Percentiles rank a stretch among this genome's conserved stretches.
phyloP scores from a whole-genome alignment of 2,329 filamentous ascomycete species.

The Xylaria digitata region DNA sequence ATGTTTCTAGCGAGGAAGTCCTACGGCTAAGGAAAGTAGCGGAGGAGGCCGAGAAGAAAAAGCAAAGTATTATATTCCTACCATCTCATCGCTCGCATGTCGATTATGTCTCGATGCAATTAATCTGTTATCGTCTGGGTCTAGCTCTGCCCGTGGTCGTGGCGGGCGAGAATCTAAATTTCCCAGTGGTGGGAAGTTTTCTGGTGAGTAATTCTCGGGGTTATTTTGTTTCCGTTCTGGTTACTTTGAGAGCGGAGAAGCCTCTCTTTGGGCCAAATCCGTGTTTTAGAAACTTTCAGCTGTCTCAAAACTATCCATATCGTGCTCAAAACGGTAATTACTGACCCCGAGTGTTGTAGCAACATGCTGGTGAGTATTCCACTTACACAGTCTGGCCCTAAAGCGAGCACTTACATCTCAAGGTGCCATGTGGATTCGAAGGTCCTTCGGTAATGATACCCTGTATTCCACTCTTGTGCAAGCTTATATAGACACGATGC shows the following conservation, averaged over 20 bases:
- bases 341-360: too few relatives aligned
- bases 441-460: constrained; percentile 91
- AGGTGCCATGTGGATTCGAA: constrained; percentile 90
- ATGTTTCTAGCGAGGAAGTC: constrained; percentile 95
- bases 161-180: constrained; percentile 95
- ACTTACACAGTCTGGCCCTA: background rate
- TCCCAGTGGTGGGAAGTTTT: constrained; percentile 89
- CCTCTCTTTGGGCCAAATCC: too few relatives aligned
- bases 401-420: constrained; percentile 28
- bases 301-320: too few relatives aligned
- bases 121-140: constrained; percentile 94
- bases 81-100: constrained; percentile 96
- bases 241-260: too few relatives aligned
- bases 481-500: constrained; percentile 90
- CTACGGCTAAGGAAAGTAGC: constrained; percentile 84
- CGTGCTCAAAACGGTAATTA: too few relatives aligned
- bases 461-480: constrained; percentile 95
- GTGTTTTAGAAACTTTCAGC: too few relatives aligned
- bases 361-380: constrained; percentile 76
- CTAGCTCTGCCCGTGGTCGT: constrained; percentile 91
- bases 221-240: too few relatives aligned
- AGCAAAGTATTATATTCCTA: constrained; percentile 95
- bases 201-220: too few relatives aligned
- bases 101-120: constrained; percentile 93
- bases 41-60: constrained; percentile 82